Conservation (phyloP, 1,284 basidiomycete species). For the Coriolopsis trogii region DNA sequence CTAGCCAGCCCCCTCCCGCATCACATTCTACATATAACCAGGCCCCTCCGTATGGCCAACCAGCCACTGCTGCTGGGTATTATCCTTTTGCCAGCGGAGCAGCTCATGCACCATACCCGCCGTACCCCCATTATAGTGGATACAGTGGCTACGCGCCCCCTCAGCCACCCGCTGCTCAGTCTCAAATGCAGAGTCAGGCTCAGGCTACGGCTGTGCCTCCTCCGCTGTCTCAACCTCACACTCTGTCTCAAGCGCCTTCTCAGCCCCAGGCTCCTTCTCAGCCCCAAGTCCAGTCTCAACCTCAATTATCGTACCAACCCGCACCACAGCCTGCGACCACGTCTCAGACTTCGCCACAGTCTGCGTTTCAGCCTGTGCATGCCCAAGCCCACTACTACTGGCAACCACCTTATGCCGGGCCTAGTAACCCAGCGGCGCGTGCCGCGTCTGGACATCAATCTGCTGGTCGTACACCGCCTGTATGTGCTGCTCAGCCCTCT, state of each 20-base stretch:
- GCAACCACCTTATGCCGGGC: too few species aligned
- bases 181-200: not conserved
- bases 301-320: too few species aligned
- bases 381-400: too few species aligned
- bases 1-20: not conserved
- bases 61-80: not conserved
- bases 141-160: conserved; percentile 7
- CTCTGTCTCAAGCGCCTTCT: not conserved
- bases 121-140: conserved; percentile 18
- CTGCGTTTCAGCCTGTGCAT: not conserved
- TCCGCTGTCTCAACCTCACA: not conserved
- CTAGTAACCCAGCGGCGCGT: too few species aligned
- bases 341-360: not conserved
- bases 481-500: too few species aligned
- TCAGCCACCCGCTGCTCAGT: conserved; percentile 1
- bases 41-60: conserved; percentile 1
- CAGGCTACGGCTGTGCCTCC: not conserved
- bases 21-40: too few species aligned
- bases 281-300: not conserved
- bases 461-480: too few species aligned
- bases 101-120: conserved; percentile 4
- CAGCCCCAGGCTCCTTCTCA: not conserved
- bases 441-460: too few species aligned
- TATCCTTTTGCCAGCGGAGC: not conserved
- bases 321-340: too few species aligned